Percentiles rank a stretch among this genome's conserved stretches.
phyloP scores from a whole-genome alignment of 2,329 filamentous ascomycete species.

The Fusarium nurragi region DNA sequence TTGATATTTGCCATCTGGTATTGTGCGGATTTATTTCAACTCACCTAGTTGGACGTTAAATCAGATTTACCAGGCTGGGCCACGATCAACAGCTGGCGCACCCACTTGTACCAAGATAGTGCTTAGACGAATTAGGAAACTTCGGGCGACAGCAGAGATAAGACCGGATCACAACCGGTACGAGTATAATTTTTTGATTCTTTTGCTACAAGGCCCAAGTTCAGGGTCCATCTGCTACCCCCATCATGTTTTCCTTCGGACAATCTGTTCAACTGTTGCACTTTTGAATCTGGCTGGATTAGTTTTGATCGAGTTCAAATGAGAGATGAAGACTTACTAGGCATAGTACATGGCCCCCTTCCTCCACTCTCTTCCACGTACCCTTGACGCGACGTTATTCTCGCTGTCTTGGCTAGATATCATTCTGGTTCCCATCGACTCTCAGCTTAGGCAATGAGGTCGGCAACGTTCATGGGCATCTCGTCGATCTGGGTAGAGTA shows the following conservation, averaged over 20 bases:
- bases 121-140: constrained; percentile 22
- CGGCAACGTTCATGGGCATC: constrained; percentile 95
- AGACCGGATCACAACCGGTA: neutral
- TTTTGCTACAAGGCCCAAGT: neutral
- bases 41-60: constrained; percentile 8
- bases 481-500: constrained; percentile 98
- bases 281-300: constrained; percentile 5
- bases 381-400: constrained; percentile 26
- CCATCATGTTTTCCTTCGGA: neutral
- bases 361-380: constrained; percentile 42
- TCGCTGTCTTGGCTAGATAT: neutral
- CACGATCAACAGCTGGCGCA: constrained; percentile 2
- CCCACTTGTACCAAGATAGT: constrained; percentile 1
- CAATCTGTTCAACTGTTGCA: constrained; percentile 21
- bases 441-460: constrained; percentile 60
- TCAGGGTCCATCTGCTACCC: constrained; percentile 6
- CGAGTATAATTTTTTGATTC: constrained; percentile 11
- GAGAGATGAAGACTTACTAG: constrained; percentile 32
- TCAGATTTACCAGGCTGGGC: neutral
- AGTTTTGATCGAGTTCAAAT: neutral
- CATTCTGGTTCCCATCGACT: neutral
- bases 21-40: no score
- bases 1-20: no score
- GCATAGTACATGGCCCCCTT: constrained; percentile 43
- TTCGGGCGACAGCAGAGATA: constrained; percentile 18